Base-by-base conservation (phyloP, 2,329 filamentous ascomycete species). In the Sporothrix variecibatus region DNA sequence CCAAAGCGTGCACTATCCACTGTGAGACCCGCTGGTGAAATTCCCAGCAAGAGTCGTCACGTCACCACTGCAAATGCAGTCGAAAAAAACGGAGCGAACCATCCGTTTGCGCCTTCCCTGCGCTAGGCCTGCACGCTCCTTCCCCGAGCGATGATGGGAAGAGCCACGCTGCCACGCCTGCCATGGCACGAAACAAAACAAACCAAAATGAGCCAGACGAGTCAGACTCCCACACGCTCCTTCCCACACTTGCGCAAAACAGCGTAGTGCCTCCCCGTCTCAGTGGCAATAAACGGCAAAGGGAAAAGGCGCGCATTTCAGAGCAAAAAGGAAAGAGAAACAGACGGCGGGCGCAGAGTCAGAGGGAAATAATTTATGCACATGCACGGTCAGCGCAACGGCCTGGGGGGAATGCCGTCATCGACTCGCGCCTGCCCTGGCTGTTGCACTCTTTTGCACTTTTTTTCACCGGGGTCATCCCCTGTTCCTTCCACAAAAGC, bases 131-230 rank as follows among this genome's bases (percentile, higher is more conserved):
- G 67, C 49, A 71, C 67, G 49, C 49, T n/a, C n/a, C 49, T 71
- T 71, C 68, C 67, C 68, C 68, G 68, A 71, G 68, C 68, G 51
- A 58, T 51, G 49, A 58, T 53, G 46, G 65, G 46, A 46, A 15
- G 62, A 46, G 38, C 38, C 38, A 67, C 38, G 38, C 62, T 46
- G 38, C 38, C 62, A 46, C 23, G 34, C 31, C 9, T 43, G 34
- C 60, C 60, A 43, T 26, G 38, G 62, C 62, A 51, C 65, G 28
- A 51, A 68, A 68, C 40, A 68, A 68, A 51, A 51, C 65, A 51
- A 68, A 68, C 38, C 38, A 67, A 23, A 15, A 6, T 62, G 20
- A 7, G 28, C 9, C 60, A 49, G 6, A 17, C 43, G 43, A 49
- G 43, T 15, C 43, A 49, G 43, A 40, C 31, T 23, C 58, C 58